Percentiles rank a stretch among this genome's conserved stretches.
These are phyloP conservation scores for Medicago arabica DNA, from an alignment of 306 rosid species.

Conservation along the genomic window DNA sequence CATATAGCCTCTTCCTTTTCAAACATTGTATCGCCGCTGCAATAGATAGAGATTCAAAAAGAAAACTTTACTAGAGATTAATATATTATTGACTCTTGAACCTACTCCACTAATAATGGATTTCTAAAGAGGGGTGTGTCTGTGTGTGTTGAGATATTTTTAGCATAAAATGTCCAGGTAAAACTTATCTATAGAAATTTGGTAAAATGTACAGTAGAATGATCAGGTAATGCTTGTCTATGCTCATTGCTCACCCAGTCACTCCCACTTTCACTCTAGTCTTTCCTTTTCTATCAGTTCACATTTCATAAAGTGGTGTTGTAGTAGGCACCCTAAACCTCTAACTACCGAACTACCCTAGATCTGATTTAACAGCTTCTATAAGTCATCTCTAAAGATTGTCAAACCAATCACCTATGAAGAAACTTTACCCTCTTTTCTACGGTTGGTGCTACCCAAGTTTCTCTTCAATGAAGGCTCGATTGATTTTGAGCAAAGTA, in stretches of 20 bases:
- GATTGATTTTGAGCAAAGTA: constrained; percentile 8
- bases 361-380: neutral
- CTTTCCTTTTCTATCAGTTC: neutral
- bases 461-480: neutral
- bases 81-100: neutral
- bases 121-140: neutral
- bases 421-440: neutral
- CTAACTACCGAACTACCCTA: neutral
- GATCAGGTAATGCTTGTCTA: neutral
- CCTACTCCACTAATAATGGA: neutral
- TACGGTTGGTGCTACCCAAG: neutral
- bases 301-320: neutral
- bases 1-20: constrained; percentile 92
- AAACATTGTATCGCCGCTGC: constrained; percentile 97
- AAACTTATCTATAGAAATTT: constrained; percentile 17
- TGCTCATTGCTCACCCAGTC: neutral
- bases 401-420: neutral
- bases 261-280: no score
- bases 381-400: neutral
- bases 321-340: neutral
- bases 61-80: neutral
- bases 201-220: neutral
- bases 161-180: neutral
- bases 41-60: constrained; percentile 36
- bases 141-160: neutral